Conservation (phyloP, 805 yeast species). For the Starmerella apis region DNA sequence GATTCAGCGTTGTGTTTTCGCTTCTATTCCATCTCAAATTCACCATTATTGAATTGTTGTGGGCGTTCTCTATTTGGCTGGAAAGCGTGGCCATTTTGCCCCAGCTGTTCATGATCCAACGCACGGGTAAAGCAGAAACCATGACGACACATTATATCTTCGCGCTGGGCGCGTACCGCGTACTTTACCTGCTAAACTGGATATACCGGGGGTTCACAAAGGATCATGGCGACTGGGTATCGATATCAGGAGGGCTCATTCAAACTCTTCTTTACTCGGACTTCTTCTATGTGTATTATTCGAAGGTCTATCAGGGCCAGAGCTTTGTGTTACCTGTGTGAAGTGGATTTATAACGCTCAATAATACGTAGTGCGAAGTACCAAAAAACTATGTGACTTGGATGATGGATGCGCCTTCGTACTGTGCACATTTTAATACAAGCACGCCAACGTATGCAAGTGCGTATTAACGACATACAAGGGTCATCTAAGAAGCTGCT, state of each 20-base stretch:
- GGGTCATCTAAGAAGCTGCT: too few relatives aligned
- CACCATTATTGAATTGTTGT: conserved; percentile 45
- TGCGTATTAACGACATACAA: too few relatives aligned
- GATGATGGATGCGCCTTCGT: too few relatives aligned
- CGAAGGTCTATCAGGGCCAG: conserved; percentile 63
- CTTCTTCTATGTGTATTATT: conserved; percentile 87
- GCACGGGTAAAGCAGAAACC: conserved; percentile 77
- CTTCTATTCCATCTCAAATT: conserved; percentile 60
- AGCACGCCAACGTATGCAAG: too few relatives aligned
- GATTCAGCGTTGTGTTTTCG: conserved; percentile 47
- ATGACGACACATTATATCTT: conserved; percentile 87
- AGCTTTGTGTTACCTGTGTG: conserved; percentile 57
- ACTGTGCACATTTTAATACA: too few relatives aligned
- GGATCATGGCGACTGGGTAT: conserved; percentile 51
- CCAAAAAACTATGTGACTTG: not conserved
- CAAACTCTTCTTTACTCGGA: conserved; percentile 89
- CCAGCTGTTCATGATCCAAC: conserved; percentile 80
- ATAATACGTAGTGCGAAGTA: not conserved
- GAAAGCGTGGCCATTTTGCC: conserved; percentile 89
- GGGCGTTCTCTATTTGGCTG: conserved; percentile 90
- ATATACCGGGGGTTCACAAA: conserved; percentile 57
- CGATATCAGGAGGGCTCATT: conserved; percentile 67
- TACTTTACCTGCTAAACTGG: conserved; percentile 91
- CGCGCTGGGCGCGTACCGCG: conserved; percentile 83
- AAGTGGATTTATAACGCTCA: too few relatives aligned